phyloP scores from a whole-genome alignment of 2,329 filamentous ascomycete genomes.

The Aspergillus caelatus region DNA sequence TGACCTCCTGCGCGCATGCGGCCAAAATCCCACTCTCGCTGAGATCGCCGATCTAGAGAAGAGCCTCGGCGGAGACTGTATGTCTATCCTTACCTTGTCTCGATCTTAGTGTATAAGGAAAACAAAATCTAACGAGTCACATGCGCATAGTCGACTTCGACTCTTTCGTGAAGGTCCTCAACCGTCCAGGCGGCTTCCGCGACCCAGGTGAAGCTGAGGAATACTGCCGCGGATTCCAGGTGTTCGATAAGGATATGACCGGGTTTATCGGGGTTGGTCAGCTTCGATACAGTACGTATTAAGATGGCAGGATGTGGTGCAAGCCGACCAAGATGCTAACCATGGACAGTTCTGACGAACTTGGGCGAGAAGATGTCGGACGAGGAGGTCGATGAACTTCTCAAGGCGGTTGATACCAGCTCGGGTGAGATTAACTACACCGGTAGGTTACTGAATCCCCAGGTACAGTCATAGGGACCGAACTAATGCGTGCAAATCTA shows the following conservation, averaged over 20 bases:
- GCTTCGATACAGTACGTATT: conserved; percentile 74
- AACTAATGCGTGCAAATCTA: conserved; percentile 34
- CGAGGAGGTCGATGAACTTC: conserved; percentile 96
- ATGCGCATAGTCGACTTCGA: conserved; percentile 83
- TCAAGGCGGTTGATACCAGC: conserved; percentile 96
- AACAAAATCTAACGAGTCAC: background rate
- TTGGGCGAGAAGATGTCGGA: conserved; percentile 99
- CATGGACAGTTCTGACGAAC: conserved; percentile 76
- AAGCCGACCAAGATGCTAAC: conserved; percentile 2
- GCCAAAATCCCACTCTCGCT: conserved; percentile 92
- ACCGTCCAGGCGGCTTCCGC: conserved; percentile 96
- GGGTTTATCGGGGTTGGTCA: conserved; percentile 98
- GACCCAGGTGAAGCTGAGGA: conserved; percentile 97
- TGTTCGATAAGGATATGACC: conserved; percentile 99
- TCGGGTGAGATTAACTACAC: conserved; percentile 98
- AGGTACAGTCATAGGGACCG: background rate
- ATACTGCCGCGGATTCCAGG: conserved; percentile 98
- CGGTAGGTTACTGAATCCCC: conserved; percentile 58
- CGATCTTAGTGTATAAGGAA: background rate
- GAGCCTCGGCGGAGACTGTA: conserved; percentile 86
- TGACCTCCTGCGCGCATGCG: conserved; percentile 92
- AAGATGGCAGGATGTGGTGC: background rate
- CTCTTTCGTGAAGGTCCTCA: conserved; percentile 93
- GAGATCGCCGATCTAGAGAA: conserved; percentile 94
- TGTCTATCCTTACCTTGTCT: conserved; percentile 45